Evolutionary conservation across 1,139 yeast species (phyloP).

Genomic region (Yamadazyma pseudoaaseri): DNA sequence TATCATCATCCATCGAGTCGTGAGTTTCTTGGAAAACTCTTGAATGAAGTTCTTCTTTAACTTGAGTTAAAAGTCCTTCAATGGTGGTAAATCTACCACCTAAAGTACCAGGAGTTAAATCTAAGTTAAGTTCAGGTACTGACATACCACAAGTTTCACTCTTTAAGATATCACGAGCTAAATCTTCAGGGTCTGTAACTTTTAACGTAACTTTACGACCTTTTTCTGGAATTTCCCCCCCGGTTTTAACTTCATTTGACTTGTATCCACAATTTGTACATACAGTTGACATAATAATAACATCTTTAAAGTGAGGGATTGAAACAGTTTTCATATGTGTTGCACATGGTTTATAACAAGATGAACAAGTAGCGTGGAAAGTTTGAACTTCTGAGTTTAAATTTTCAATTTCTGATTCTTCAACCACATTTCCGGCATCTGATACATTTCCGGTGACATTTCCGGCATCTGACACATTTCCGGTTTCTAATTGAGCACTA

Average conservation of each 20-base stretch:
- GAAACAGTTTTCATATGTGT: slow-evolving; percentile 97
- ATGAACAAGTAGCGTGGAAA: slow-evolving; percentile 88
- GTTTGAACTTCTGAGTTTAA: slow-evolving; percentile 87
- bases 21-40: slow-evolving; percentile 85
- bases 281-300: slow-evolving; percentile 90
- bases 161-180: slow-evolving; percentile 91
- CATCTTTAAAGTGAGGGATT: slow-evolving; percentile 98
- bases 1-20: slow-evolving; percentile 83
- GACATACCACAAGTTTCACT: slow-evolving; percentile 87
- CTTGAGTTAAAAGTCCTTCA: slow-evolving; percentile 90
- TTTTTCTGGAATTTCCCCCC: slow-evolving; percentile 89
- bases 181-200: slow-evolving; percentile 89
- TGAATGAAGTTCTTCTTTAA: slow-evolving; percentile 80
- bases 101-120: slow-evolving; percentile 92
- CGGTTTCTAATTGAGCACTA: slow-evolving; percentile 19
- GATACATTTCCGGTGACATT: slow-evolving; percentile 24
- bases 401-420: slow-evolving; percentile 80
- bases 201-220: slow-evolving; percentile 75
- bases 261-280: slow-evolving; percentile 95
- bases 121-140: slow-evolving; percentile 87
- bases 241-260: slow-evolving; percentile 97
- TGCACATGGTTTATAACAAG: slow-evolving; percentile 77
- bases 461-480: slow-evolving; percentile 23
- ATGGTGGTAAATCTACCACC: slow-evolving; percentile 98
- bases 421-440: slow-evolving; percentile 54